Evolutionary conservation across 164 flowering plant genomes (phyloP).

Genomic region (Aristolochia fimbriata): DNA sequence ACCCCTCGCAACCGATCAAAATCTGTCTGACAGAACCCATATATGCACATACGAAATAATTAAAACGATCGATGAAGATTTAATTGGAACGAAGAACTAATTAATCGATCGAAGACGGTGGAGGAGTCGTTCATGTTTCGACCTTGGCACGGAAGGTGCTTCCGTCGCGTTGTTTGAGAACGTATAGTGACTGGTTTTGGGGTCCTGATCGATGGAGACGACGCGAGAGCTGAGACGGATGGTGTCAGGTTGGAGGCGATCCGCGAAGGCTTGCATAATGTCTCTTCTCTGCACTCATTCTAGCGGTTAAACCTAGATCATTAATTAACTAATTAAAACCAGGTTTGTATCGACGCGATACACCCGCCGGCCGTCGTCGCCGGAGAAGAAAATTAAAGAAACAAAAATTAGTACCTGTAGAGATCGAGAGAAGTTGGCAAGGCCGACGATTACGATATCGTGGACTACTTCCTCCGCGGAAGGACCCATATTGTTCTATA

Average conservation of each 20-base stretch:
- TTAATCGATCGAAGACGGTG: not conserved
- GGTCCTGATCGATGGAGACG: not conserved
- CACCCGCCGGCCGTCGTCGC: not conserved
- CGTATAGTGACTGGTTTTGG: not conserved
- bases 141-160: not conserved
- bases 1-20: constrained; percentile 47
- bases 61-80: not conserved
- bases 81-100: not conserved
- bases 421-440: constrained; percentile 49
- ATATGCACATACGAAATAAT: not conserved
- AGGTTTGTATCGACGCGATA: not conserved
- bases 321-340: not conserved
- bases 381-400: not conserved
- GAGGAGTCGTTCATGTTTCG: not conserved
- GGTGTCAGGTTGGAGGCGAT: not conserved
- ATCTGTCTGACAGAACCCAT: constrained; percentile 16
- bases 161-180: not conserved
- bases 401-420: constrained; percentile 19
- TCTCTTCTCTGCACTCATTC: not conserved
- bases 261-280: not conserved
- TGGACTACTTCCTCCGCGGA: not conserved
- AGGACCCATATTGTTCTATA: no score
- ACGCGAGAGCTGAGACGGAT: not conserved
- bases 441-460: constrained; percentile 35
- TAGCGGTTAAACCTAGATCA: not conserved